Evolutionary conservation across 1,284 basidiomycete genomes (phyloP).

Genomic region (Mycena sp.): DNA sequence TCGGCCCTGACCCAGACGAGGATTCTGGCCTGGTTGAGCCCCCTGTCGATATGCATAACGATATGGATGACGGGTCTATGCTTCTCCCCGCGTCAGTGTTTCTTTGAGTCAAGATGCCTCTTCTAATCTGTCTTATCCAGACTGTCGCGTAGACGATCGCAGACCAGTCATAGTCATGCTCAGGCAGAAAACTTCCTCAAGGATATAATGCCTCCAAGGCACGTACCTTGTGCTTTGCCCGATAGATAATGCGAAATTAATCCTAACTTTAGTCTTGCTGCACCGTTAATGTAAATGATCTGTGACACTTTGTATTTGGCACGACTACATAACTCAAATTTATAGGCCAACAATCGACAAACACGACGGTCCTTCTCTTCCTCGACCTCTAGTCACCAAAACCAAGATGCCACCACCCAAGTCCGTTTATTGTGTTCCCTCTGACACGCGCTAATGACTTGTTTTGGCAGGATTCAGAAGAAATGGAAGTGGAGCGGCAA

Average conservation of each 20-base stretch:
- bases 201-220: slow-evolving; percentile 9
- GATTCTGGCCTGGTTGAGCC: slow-evolving; percentile 1
- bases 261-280: neutral
- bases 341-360: neutral
- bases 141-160: slow-evolving; percentile 43
- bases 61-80: neutral
- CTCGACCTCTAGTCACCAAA: neutral
- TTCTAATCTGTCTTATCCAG: slow-evolving; percentile 38
- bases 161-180: slow-evolving; percentile 11
- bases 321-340: neutral
- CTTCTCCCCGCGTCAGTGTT: slow-evolving; percentile 1
- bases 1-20: slow-evolving; percentile 21
- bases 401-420: slow-evolving; percentile 34
- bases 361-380: neutral
- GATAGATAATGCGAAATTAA: neutral
- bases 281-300: slow-evolving; percentile 2
- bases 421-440: slow-evolving; percentile 33
- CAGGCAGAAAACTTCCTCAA: slow-evolving; percentile 18
- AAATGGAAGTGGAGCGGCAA: slow-evolving; percentile 63
- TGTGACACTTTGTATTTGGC: neutral
- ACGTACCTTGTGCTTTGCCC: neutral
- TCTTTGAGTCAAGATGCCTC: neutral
- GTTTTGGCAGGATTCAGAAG: slow-evolving; percentile 45
- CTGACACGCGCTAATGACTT: neutral
- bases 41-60: slow-evolving; percentile 2